Evolutionary conservation across 208 protist genomes (phyloP).

Genomic region (Wallacemonas sp.): DNA sequence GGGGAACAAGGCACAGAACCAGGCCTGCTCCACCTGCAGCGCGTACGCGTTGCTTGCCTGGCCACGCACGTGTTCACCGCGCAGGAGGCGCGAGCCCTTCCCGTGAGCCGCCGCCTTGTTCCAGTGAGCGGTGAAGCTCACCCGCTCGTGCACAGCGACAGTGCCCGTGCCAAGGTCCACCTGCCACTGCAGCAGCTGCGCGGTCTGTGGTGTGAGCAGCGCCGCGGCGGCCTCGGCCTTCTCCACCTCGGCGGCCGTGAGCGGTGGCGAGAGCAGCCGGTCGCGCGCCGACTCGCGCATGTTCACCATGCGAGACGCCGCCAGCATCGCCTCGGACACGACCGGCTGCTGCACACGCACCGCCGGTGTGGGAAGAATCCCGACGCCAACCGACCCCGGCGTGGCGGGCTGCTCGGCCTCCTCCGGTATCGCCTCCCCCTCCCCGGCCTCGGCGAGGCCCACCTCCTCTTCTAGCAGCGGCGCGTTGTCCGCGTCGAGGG

Average conservation of each 20-base stretch:
- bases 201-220: slow-evolving; percentile 38
- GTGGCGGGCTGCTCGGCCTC: no score
- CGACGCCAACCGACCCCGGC: no score
- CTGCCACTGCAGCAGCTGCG: slow-evolving; percentile 49
- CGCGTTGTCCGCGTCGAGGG: background rate
- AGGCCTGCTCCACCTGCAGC: slow-evolving; percentile 62
- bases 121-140: slow-evolving; percentile 60
- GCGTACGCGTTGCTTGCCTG: slow-evolving; percentile 30
- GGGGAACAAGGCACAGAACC: slow-evolving; percentile 61
- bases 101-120: slow-evolving; percentile 38
- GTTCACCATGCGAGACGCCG: background rate
- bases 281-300: no score
- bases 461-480: background rate
- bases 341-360: slow-evolving; percentile 5
- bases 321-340: background rate
- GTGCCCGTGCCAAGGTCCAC: slow-evolving; percentile 32
- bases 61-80: slow-evolving; percentile 65
- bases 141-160: slow-evolving; percentile 26
- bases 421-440: no score
- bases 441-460: background rate
- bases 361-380: background rate
- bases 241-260: slow-evolving; percentile 24
- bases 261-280: slow-evolving; percentile 14
- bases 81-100: slow-evolving; percentile 46
- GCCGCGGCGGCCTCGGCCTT: slow-evolving; percentile 26